Evolutionary conservation across 2,329 filamentous ascomycete genomes (phyloP).

Genomic region (Leptoxyphium fumago): DNA sequence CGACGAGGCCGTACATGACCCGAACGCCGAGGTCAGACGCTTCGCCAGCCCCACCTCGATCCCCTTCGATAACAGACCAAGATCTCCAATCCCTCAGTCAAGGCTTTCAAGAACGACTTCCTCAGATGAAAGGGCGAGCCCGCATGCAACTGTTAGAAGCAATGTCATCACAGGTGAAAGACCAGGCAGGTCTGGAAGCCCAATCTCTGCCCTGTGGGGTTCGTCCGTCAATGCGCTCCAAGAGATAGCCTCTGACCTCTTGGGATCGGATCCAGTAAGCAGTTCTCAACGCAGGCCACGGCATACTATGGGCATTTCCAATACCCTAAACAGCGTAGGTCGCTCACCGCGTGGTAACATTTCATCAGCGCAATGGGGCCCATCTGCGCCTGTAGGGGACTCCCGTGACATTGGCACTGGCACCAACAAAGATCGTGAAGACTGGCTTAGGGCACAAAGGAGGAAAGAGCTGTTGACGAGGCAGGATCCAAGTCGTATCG

Average conservation of each 20-base stretch:
- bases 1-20: slow-evolving; percentile 21
- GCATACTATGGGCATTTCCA: slow-evolving; percentile 4
- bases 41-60: slow-evolving; percentile 22
- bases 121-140: not conserved
- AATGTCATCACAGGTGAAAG: not conserved
- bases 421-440: slow-evolving; percentile 30
- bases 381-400: slow-evolving; percentile 19
- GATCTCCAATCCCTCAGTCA: slow-evolving; percentile 28
- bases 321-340: slow-evolving; percentile 18
- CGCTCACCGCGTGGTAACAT: not conserved
- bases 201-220: slow-evolving; percentile 30
- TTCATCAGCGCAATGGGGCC: slow-evolving; percentile 34
- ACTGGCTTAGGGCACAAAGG: slow-evolving; percentile 34
- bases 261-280: slow-evolving; percentile 25
- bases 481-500: slow-evolving; percentile 24
- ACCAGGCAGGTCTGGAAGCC: slow-evolving; percentile 1
- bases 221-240: slow-evolving; percentile 35
- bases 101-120: slow-evolving; percentile 13
- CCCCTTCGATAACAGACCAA: slow-evolving; percentile 24
- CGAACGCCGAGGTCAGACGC: slow-evolving; percentile 18
- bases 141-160: slow-evolving; percentile 1
- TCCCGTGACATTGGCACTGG: slow-evolving; percentile 29
- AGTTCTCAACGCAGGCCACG: slow-evolving; percentile 2
- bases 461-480: slow-evolving; percentile 30
- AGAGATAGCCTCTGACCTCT: slow-evolving; percentile 33